Conservation (phyloP, 345 rosid genomes). For the Sonneratia alba region DNA sequence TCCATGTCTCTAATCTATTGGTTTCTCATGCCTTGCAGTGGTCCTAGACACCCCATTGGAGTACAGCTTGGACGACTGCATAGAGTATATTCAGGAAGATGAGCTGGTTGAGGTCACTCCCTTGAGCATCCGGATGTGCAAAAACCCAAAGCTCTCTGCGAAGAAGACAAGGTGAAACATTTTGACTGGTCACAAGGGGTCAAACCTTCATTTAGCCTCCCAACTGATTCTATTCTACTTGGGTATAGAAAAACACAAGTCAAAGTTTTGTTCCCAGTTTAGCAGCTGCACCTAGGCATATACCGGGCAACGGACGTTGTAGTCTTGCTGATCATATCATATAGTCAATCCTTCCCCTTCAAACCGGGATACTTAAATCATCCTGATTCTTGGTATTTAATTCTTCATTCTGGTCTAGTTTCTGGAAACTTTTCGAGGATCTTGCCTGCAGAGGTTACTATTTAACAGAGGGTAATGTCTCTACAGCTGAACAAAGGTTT, state of each 20-base stretch:
- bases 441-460: too few relatives aligned
- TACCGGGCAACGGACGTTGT: too few relatives aligned
- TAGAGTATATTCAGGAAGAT: slow-evolving; percentile 94
- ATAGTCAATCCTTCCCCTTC: too few relatives aligned
- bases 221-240: neutral
- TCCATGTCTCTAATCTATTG: neutral
- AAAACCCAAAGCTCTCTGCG: slow-evolving; percentile 54
- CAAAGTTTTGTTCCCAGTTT: too few relatives aligned
- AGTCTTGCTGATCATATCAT: too few relatives aligned
- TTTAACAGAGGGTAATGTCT: too few relatives aligned
- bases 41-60: slow-evolving; percentile 78
- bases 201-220: neutral
- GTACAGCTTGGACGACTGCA: slow-evolving; percentile 68
- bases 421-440: too few relatives aligned
- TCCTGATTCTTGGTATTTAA: neutral
- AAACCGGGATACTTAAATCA: neutral
- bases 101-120: slow-evolving; percentile 97
- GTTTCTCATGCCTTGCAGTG: slow-evolving; percentile 31
- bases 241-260: neutral
- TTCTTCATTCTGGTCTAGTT: neutral
- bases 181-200: neutral
- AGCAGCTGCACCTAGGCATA: too few relatives aligned
- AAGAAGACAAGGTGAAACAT: slow-evolving; percentile 41
- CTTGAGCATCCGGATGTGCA: slow-evolving; percentile 73
- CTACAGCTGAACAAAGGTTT: too few relatives aligned